These are phyloP conservation scores for Patellifolia procumbens DNA, from an alignment of 179 eudicot genomes.

Conservation along the genomic window DNA sequence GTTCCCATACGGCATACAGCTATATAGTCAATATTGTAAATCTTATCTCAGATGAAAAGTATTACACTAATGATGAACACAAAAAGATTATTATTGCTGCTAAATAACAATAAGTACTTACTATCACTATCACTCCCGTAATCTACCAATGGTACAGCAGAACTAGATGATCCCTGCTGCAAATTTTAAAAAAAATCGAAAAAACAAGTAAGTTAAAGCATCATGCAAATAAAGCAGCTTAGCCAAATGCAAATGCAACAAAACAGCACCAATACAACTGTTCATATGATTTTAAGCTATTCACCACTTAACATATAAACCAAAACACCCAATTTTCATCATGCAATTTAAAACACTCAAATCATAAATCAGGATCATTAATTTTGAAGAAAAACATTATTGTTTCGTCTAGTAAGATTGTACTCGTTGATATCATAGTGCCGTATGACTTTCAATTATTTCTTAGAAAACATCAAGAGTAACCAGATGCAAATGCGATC, in stretches of 20 bases:
- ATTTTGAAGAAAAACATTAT: no score
- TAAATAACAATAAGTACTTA: neutral
- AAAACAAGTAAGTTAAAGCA: neutral
- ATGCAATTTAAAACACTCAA: no score
- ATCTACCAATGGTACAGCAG: constrained; percentile 51
- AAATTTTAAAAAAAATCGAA: neutral
- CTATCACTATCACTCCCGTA: constrained; percentile 81
- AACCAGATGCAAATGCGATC: neutral
- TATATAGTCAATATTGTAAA: no score
- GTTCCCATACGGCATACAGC: no score
- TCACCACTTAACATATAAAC: neutral
- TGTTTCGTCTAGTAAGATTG: no score
- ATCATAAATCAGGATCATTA: neutral
- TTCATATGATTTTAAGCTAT: neutral
- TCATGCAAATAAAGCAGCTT: neutral
- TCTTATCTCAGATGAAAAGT: no score
- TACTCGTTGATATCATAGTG: no score
- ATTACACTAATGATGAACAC: no score
- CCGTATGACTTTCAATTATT: no score
- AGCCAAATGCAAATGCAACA: neutral
- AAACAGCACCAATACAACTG: no score
- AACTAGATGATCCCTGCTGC: constrained; percentile 46
- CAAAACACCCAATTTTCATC: neutral
- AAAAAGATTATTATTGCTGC: neutral
- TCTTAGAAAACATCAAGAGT: no score